These are phyloP conservation scores for Musa balbisiana DNA, from an alignment of 202 grass and related monocot species.

Conservation along the genomic window DNA sequence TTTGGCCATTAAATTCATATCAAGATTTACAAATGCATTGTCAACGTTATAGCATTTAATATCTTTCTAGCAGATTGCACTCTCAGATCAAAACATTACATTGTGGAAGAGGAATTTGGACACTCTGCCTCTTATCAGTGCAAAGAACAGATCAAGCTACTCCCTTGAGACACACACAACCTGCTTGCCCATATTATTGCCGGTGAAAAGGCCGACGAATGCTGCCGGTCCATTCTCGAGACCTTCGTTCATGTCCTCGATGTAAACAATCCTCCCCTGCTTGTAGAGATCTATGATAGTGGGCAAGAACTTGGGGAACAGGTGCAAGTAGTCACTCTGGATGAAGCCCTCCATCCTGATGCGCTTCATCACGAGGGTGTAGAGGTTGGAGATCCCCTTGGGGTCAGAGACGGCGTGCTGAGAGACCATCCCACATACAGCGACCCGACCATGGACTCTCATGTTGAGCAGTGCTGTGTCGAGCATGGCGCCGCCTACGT, in stretches of 20 bases:
- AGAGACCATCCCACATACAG: neutral
- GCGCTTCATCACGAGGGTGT: neutral
- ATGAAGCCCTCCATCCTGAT: neutral
- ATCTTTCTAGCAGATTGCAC: too few species aligned
- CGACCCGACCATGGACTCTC: neutral
- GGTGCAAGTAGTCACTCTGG: neutral
- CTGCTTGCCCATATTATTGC: slow-evolving; percentile 80
- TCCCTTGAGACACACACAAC: slow-evolving; percentile 45
- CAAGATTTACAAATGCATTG: too few species aligned
- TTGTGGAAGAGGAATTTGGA: too few species aligned
- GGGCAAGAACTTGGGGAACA: slow-evolving; percentile 37
- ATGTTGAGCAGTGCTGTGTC: slow-evolving; percentile 1
- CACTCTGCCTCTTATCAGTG: neutral
- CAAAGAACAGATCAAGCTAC: slow-evolving; percentile 18
- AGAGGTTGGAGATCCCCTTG: neutral
- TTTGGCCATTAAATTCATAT: too few species aligned
- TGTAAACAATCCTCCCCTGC: slow-evolving; percentile 50
- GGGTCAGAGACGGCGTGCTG: neutral
- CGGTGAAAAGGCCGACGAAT: slow-evolving; percentile 70
- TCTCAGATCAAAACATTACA: too few species aligned
- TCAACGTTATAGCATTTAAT: too few species aligned
- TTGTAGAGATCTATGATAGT: slow-evolving; percentile 40
- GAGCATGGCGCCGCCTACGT: neutral
- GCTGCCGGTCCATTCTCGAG: slow-evolving; percentile 57
- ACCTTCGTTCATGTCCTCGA: slow-evolving; percentile 57